These are phyloP conservation scores for Paraphaeosphaeria minitans DNA, from an alignment of 2,329 filamentous ascomycete species.

Conservation along the genomic window DNA sequence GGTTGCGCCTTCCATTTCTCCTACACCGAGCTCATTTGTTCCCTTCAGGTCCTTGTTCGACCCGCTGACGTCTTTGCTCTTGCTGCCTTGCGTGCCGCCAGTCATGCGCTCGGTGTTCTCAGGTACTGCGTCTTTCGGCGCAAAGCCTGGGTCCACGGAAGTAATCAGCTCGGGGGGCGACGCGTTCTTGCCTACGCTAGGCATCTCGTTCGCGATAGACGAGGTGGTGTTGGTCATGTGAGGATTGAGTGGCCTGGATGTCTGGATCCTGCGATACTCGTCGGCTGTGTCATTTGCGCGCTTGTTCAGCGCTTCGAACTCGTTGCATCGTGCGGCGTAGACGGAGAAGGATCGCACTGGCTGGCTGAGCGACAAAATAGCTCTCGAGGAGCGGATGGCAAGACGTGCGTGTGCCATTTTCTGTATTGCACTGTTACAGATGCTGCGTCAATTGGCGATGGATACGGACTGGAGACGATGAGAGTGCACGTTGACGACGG, in stretches of 20 bases:
- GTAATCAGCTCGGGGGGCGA: slow-evolving; percentile 66
- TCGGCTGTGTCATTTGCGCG: slow-evolving; percentile 59
- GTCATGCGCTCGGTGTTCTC: slow-evolving; percentile 70
- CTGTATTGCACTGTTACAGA: background rate
- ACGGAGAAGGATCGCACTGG: slow-evolving; percentile 48
- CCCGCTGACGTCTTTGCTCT: slow-evolving; percentile 40
- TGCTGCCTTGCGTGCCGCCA: slow-evolving; percentile 63
- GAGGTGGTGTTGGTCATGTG: slow-evolving; percentile 68
- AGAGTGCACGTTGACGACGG: background rate
- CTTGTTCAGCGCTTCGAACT: slow-evolving; percentile 54
- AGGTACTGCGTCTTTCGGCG: slow-evolving; percentile 63
- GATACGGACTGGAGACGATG: background rate
- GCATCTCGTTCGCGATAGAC: slow-evolving; percentile 67
- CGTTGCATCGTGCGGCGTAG: slow-evolving; percentile 40
- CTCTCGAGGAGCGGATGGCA: slow-evolving; percentile 52
- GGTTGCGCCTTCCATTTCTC: slow-evolving; percentile 82
- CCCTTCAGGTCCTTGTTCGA: slow-evolving; percentile 38
- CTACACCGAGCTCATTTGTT: slow-evolving; percentile 72
- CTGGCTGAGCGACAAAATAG: slow-evolving; percentile 42
- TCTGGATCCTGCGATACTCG: slow-evolving; percentile 62
- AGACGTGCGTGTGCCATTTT: slow-evolving; percentile 56
- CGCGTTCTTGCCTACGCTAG: slow-evolving; percentile 61
- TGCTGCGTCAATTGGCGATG: background rate
- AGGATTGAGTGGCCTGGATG: slow-evolving; percentile 63
- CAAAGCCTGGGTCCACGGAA: slow-evolving; percentile 60